Evolutionary conservation across 345 rosid species (phyloP).

Genomic region (Raphanus raphanistrum): DNA sequence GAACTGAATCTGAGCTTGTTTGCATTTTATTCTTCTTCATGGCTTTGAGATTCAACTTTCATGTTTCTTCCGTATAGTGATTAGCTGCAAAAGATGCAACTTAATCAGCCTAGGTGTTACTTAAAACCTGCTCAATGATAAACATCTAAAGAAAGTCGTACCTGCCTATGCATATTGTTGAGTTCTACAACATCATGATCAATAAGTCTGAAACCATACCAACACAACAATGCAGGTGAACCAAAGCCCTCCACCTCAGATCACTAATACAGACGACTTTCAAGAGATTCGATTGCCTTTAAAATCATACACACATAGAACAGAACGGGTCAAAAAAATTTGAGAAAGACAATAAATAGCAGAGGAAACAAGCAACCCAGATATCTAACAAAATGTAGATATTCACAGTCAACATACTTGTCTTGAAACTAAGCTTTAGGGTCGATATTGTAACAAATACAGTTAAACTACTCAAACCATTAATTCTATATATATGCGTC

Average conservation of each 20-base stretch:
- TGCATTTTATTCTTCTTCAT: no score
- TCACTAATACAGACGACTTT: conserved; percentile 79
- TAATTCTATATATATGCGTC: not conserved
- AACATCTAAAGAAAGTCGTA: conserved; percentile 22
- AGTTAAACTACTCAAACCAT: not conserved
- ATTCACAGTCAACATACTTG: not conserved
- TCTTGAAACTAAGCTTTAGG: not conserved
- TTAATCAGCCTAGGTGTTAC: not conserved
- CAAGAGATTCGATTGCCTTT: conserved; percentile 74
- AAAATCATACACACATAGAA: conserved; percentile 13
- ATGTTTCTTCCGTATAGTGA: no score
- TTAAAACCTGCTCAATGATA: no score
- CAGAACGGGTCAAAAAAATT: not conserved
- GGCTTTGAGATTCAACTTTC: not conserved
- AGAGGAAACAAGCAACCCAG: not conserved
- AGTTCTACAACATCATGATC: conserved; percentile 94
- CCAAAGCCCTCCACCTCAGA: conserved; percentile 96
- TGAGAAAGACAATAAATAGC: not conserved
- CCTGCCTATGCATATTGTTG: conserved; percentile 94
- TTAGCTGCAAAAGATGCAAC: not conserved
- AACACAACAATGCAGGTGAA: conserved; percentile 75
- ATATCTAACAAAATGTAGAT: not conserved
- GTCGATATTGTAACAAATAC: not conserved
- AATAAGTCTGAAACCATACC: conserved; percentile 58
- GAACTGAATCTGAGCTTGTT: not conserved